Evolutionary conservation across 306 rosid species (phyloP), one percentile per base, ranked within the genome.

Genomic region (Casuarina equisetifolia): DNA sequence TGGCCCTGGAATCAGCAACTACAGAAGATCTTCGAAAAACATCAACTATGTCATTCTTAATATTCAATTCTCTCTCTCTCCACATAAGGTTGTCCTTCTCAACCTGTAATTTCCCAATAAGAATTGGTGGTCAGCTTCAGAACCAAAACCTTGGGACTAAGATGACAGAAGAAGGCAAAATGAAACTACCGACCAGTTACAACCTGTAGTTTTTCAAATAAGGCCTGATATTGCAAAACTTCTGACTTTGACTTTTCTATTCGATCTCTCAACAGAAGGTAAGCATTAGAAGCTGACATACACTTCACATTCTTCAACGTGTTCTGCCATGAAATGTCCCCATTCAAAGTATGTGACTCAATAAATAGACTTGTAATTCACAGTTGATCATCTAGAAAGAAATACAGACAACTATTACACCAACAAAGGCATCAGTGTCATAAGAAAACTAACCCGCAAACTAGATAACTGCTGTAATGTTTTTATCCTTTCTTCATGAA

Each of bases 201-300:
- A 87, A 95, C 99, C 99, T 95, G 99, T 79, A 91, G 93, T 90
- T 91, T 95, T 92, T 92, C 92, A 13, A 82, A 82, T 71, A 83
- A 82, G 72, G 93, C 88, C 83, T 84, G 98, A 84, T 84, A 93
- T 81, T 90, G 79, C 42, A 69, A 76, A 73, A 87, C 91, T 87
- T 92, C 89, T 2, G 82, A 84, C 80, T 90, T 95, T 13, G 93
- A 91, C 72, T 85, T 91, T 74, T 91, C 92, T 67, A 91, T 84
- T 85, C 88, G 96, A 83, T 92, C 93, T 85, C 82, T 86, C 86
- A 91, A 88, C 86, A 90, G 79, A 70, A 88, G 85, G 79, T 84
- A 91, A 44, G 91, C 85, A 79, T 75, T 78, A 76, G 98, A 91
- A 78, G 97, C 87, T 69, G 92, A 83, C 75, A 91, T 78, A 67